Conservation (phyloP, 2,329 filamentous ascomycete genomes). For the Waltergamsia citrina region DNA sequence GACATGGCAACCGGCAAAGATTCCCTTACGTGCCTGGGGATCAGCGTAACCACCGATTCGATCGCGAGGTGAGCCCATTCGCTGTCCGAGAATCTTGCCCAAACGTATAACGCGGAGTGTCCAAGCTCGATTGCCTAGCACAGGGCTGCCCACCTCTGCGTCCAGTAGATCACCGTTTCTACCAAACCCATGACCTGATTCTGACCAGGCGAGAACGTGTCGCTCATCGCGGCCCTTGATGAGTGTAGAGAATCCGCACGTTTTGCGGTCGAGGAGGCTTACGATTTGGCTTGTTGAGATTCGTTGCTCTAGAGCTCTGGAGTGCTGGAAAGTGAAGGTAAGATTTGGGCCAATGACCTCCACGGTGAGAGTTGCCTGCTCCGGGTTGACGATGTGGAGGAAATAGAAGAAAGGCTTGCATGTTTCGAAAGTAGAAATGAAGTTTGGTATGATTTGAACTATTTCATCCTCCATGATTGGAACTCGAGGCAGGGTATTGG, state of each 20-base stretch:
- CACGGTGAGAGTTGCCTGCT: constrained; percentile 13
- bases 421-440: background rate
- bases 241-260: constrained; percentile 20
- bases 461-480: too few species aligned
- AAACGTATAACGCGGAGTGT: constrained; percentile 16
- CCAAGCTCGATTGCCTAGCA: constrained; percentile 22
- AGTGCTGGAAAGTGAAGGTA: constrained; percentile 17
- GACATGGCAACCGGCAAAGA: constrained; percentile 23
- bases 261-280: constrained; percentile 15
- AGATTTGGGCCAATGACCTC: constrained; percentile 22
- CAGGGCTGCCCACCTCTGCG: constrained; percentile 1
- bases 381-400: constrained; percentile 16
- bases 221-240: constrained; percentile 8
- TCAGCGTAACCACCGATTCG: constrained; percentile 1
- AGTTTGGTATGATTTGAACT: too few species aligned
- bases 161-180: constrained; percentile 18
- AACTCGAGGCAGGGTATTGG: too few species aligned
- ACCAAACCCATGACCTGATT: constrained; percentile 22
- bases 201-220: constrained; percentile 18
- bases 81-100: constrained; percentile 16
- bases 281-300: constrained; percentile 3
- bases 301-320: constrained; percentile 8
- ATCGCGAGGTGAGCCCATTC: constrained; percentile 19
- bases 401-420: constrained; percentile 16
- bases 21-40: constrained; percentile 12